Percentiles rank a stretch among this genome's conserved stretches.
Evolutionary conservation across 1,284 basidiomycete species (phyloP).

Genomic region (Microbotryum lychnidis-dioicae): DNA sequence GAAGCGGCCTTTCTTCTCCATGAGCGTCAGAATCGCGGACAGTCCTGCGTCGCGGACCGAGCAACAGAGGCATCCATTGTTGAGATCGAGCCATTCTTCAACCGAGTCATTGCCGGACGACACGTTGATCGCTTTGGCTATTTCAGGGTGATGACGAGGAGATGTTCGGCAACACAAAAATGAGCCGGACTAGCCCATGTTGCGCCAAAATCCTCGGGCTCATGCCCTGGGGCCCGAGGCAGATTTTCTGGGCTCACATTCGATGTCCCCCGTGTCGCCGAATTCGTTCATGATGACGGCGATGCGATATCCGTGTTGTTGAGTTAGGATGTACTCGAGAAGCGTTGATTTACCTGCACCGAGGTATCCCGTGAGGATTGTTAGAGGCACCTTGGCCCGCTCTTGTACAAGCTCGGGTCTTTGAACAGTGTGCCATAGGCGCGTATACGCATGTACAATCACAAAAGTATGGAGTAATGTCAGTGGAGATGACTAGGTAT

Average conservation of each 20-base stretch:
- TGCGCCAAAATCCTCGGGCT: too few species aligned
- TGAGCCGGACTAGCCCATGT: too few species aligned
- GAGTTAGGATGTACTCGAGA: constrained; percentile 72
- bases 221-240: too few species aligned
- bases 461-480: too few species aligned
- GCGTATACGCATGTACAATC: too few species aligned
- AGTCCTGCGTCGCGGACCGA: constrained; percentile 84
- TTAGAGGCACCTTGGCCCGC: constrained; percentile 16
- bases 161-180: not conserved
- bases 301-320: constrained; percentile 83
- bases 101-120: constrained; percentile 43
- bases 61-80: constrained; percentile 90
- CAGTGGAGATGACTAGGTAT: too few species aligned
- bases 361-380: constrained; percentile 56
- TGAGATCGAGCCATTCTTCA: constrained; percentile 74
- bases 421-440: too few species aligned
- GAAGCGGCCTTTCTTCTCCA: constrained; percentile 59
- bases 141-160: constrained; percentile 13
- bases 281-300: constrained; percentile 97
- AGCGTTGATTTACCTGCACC: constrained; percentile 81
- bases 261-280: constrained; percentile 53
- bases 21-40: constrained; percentile 68
- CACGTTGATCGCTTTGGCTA: constrained; percentile 53
- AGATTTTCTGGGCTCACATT: constrained; percentile 36
- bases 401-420: too few species aligned